phyloP scores from a whole-genome alignment of 2,329 filamentous ascomycete genomes.

The Rutstroemia sp. region DNA sequence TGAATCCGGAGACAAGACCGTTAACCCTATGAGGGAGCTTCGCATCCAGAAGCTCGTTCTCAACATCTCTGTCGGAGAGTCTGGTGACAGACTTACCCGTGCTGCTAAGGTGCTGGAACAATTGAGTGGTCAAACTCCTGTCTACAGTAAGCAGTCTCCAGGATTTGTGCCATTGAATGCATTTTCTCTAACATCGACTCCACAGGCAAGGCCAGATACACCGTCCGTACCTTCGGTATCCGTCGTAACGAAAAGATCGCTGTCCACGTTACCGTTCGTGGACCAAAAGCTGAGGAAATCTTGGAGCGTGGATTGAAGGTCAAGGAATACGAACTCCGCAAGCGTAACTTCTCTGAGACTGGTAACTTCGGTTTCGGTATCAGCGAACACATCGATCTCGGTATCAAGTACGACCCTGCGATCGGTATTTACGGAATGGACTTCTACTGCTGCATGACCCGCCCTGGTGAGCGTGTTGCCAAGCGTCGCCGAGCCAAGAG shows the following conservation, averaged over 20 bases:
- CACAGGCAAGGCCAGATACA: slow-evolving; percentile 97
- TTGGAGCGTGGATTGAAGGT: slow-evolving; percentile 99
- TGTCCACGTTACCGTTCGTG: slow-evolving; percentile 98
- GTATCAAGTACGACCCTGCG: slow-evolving; percentile 98
- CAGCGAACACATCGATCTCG: slow-evolving; percentile 99
- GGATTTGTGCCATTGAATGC: slow-evolving; percentile 10
- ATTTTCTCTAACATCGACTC: slow-evolving; percentile 13
- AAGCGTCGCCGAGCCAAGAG: slow-evolving; percentile 87
- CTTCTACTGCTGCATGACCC: slow-evolving; percentile 99
- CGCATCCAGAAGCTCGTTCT: slow-evolving; percentile 99
- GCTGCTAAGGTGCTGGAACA: slow-evolving; percentile 99
- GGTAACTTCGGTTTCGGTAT: slow-evolving; percentile 99
- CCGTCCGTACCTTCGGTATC: slow-evolving; percentile 99
- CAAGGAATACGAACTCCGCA: slow-evolving; percentile 99
- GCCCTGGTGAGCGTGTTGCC: slow-evolving; percentile 94
- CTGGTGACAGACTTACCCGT: slow-evolving; percentile 99
- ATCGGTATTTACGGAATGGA: slow-evolving; percentile 99
- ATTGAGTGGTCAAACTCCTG: slow-evolving; percentile 97
- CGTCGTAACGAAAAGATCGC: slow-evolving; percentile 99
- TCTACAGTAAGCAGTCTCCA: slow-evolving; percentile 72
- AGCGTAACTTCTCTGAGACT: slow-evolving; percentile 99
- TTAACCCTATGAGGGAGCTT: slow-evolving; percentile 99
- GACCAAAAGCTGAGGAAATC: slow-evolving; percentile 99
- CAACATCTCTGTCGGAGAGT: slow-evolving; percentile 99
- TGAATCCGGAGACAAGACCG: slow-evolving; percentile 69